Percentiles rank a stretch among this genome's conserved stretches.
These are phyloP conservation scores for Saccharomyces pastorianus DNA, from an alignment of 1,139 yeast genomes.

Conservation along the genomic window DNA sequence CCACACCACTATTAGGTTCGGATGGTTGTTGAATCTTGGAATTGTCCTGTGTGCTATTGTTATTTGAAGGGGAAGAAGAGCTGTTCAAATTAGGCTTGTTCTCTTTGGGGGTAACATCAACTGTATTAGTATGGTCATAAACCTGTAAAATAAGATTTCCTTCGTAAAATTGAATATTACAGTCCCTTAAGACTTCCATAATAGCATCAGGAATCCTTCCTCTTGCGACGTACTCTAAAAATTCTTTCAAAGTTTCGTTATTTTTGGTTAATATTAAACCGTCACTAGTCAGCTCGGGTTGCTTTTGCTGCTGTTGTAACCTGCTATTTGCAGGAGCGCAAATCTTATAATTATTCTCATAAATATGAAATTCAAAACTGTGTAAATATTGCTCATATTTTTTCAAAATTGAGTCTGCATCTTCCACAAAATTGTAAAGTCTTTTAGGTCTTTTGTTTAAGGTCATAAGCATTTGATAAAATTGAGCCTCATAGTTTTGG, in stretches of 20 bases:
- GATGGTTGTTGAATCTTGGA: constrained; percentile 2
- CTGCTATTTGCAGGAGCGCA: constrained; percentile 33
- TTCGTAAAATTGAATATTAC: constrained; percentile 74
- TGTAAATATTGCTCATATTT: constrained; percentile 76
- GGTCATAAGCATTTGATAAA: constrained; percentile 28
- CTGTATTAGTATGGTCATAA: constrained; percentile 57
- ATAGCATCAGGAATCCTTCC: constrained; percentile 86
- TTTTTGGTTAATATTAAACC: constrained; percentile 76
- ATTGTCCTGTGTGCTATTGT: not conserved
- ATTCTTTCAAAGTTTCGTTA: constrained; percentile 72
- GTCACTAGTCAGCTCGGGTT: constrained; percentile 34
- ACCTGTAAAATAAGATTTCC: constrained; percentile 83
- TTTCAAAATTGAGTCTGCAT: constrained; percentile 63
- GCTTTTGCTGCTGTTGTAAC: constrained; percentile 34
- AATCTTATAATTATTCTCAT: constrained; percentile 72
- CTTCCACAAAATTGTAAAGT: constrained; percentile 56
- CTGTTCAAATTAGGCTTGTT: constrained; percentile 7
- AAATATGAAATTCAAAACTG: constrained; percentile 79
- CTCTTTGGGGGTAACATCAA: constrained; percentile 23
- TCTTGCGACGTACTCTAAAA: constrained; percentile 66
- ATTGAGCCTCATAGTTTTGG: constrained; percentile 40
- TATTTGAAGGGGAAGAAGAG: not conserved
- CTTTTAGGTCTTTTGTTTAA: constrained; percentile 35
- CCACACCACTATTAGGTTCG: constrained; percentile 4
- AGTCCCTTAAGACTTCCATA: constrained; percentile 81